Evolutionary conservation across 805 yeast genomes (phyloP), one percentile per base, ranked within the genome.

Genomic region (Yarrowia bubula): DNA sequence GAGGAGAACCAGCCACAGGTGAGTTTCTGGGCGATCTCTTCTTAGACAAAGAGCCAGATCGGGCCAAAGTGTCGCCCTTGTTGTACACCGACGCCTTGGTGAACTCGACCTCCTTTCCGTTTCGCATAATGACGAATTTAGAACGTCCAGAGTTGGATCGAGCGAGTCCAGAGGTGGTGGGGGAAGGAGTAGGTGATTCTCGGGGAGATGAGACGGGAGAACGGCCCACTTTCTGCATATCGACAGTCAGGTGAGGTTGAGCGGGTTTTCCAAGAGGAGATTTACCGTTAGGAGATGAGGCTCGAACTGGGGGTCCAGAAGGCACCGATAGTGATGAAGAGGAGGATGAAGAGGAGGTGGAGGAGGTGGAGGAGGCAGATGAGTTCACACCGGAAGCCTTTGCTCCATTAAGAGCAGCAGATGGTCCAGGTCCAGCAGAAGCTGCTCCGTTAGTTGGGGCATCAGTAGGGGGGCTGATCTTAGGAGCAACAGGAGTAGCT

Each of bases 101-200:
- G 44, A 51, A 51, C 33, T 51, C 58, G 14, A 51, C 58, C 58
- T 51, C 58, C 58, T 51, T 51, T 9, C 58, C 58, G 43, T 51
- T 51, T 4, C 58, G 43, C 58, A 51, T 51, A 9, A 51, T 51
- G 15, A 51, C 58, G 38, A 51, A 51, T 33, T 51, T 51, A 18
- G 58, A 51, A 1, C 43, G 37, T 0, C 64, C 42, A 3, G 65
- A 35, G 33, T 41, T 41, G 17, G 64, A 53, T 2, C 64, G 43
- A 3, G 57, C 22, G 7, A 51, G 58, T 2, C 58, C 43, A 2
- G 58, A 51, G 11, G 43, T n/a, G 7, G 58, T 51, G 8, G 58
- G 58, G 0, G 58, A 51, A 1, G 58, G 58, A 3, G 43, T 7
- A 4, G 58, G 58, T 14, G 58, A 51, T 13, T 51, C 58, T 37